Base-by-base conservation (phyloP, 352 stramenopile genomes). In the Phytophthora sansomeana region DNA sequence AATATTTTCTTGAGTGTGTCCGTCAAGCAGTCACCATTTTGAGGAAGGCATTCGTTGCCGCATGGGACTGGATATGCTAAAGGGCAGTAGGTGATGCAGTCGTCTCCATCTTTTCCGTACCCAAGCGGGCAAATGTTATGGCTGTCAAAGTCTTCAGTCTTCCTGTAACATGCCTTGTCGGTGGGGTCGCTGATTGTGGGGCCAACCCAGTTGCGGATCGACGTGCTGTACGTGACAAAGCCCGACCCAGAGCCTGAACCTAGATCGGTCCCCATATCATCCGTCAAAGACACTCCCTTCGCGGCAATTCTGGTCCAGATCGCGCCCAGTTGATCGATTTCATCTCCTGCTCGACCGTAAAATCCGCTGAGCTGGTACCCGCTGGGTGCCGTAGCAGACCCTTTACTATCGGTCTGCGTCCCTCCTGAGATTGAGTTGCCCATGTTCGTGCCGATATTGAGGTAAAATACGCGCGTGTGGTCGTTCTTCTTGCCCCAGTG, bases 41-140 rank as follows among this genome's bases (percentile, higher is more conserved):
- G 59, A 79, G 80, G 82, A 11, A 91, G 75, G 38, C 73, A 81
- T 29, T 81, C 69, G 50, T 74, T 39, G 3, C 54, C 63, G 29
- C 73, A 81, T 0, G 60, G 46, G 2, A 81, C 66, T 0, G 69
- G 73, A 32, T 79, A 81, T 5, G 72, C 56, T 3, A 81, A 19
- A 1, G 73, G 73, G 24, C 73, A 81, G 13, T 76, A 52, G 5
- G 69, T 59, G n/a, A 57, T 55, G 35, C 72, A 80, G 21, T 68
- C 24, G 4, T 28, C 19, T 4, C 54, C 64, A 6, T 68, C 64
- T 17, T 69, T 72, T 21, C 64, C 58, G 4, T 72, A 72, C 1
- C 64, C 64, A 30, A 72, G 52, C 5, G 64, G 58, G 29, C 64
- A 72, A 49, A 63, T 68, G 28, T 72, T 72, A 13, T 54, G 68